Conservation (phyloP, 139 green algal species). For the Auxenochlorella pyrenoidosa region DNA sequence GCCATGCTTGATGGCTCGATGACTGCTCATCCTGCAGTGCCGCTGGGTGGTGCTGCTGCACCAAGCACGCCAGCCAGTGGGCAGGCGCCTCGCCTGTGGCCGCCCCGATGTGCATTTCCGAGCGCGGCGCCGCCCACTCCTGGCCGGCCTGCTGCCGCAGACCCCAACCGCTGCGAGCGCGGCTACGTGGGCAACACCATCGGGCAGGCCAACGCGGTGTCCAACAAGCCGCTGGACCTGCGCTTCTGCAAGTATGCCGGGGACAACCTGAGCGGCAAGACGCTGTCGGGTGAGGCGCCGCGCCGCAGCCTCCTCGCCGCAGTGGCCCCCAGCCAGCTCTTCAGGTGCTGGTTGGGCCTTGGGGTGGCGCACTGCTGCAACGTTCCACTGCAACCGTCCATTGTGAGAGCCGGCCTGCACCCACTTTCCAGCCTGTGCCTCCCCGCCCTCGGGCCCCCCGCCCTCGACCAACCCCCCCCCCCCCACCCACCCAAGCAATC, state of each 20-base stretch:
- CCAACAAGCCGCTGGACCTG: constrained; percentile 92
- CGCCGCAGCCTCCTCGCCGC: too few species aligned
- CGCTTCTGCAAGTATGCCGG: constrained; percentile 78
- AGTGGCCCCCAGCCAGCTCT: too few species aligned
- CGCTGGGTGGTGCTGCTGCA: too few species aligned
- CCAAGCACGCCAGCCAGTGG: too few species aligned
- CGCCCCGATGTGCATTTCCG: not conserved
- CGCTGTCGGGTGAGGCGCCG: constrained; percentile 73
- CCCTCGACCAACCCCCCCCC: too few species aligned
- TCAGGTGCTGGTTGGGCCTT: too few species aligned
- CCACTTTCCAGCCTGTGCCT: too few species aligned
- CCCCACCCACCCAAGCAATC: not conserved
- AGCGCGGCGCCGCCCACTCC: not conserved
- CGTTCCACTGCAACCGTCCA: too few species aligned
- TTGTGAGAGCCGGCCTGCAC: too few species aligned
- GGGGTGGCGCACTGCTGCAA: too few species aligned
- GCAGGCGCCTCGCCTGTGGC: too few species aligned
- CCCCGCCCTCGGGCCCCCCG: too few species aligned
- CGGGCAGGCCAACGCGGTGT: constrained; percentile 95
- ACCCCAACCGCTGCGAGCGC: constrained; percentile 87
- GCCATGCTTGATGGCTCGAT: not conserved
- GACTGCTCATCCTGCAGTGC: not conserved
- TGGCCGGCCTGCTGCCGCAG: constrained; percentile 37
- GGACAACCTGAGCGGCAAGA: constrained; percentile 83
- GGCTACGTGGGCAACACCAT: constrained; percentile 94